These are phyloP conservation scores for Stevia rebaudiana DNA, from an alignment of 140 eudicot genomes.

Conservation along the genomic window DNA sequence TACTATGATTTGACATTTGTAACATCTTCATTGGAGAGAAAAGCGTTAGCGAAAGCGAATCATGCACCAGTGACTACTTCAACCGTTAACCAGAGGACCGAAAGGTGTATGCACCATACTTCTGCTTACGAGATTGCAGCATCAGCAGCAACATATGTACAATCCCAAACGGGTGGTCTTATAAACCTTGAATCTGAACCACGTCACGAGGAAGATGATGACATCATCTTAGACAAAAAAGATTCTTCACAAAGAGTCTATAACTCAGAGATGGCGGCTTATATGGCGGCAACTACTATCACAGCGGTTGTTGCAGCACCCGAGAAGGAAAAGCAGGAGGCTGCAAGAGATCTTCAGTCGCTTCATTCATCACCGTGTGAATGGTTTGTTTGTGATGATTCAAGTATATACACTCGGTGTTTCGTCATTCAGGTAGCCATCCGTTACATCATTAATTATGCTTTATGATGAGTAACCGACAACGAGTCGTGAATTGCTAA, in stretches of 20 bases:
- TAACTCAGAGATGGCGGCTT: constrained; percentile 78
- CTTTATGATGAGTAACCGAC: neutral
- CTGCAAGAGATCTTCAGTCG: constrained; percentile 72
- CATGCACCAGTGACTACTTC: constrained; percentile 16
- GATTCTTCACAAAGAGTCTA: constrained; percentile 31
- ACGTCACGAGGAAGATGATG: constrained; percentile 19
- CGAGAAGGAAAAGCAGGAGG: constrained; percentile 70
- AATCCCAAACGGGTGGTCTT: constrained; percentile 46
- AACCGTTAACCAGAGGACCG: constrained; percentile 8
- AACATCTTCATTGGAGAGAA: constrained; percentile 79
- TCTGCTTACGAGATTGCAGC: constrained; percentile 77
- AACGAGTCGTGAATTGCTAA: neutral
- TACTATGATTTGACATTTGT: constrained; percentile 57
- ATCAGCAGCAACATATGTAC: constrained; percentile 77
- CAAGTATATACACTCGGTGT: constrained; percentile 59
- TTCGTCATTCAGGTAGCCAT: constrained; percentile 71
- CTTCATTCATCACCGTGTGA: constrained; percentile 81
- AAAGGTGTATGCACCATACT: constrained; percentile 23
- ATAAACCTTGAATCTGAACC: constrained; percentile 26
- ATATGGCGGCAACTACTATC: constrained; percentile 85
- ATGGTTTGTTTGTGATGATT: constrained; percentile 90
- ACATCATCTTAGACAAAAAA: constrained; percentile 7
- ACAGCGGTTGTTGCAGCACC: constrained; percentile 92
- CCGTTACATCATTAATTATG: neutral
- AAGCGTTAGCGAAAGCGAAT: constrained; percentile 51